Evolutionary conservation across 192 early-diverging fungal genomes (phyloP).

Genomic region (Geranomyces michiganensis): DNA sequence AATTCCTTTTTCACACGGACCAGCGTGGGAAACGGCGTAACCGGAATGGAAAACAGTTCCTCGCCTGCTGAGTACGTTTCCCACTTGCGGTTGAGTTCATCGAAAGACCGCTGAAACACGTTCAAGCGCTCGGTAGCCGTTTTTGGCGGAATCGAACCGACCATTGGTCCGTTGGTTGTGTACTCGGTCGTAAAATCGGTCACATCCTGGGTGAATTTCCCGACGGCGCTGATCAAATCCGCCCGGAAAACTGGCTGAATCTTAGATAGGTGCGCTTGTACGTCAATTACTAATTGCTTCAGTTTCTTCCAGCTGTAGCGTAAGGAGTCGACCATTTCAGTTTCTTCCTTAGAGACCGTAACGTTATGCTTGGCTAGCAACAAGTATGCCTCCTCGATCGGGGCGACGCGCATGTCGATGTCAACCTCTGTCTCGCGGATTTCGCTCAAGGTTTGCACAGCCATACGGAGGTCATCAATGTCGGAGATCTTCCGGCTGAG

Average conservation of each 20-base stretch:
- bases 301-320: conserved; percentile 73
- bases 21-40: conserved; percentile 65
- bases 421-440: conserved; percentile 68
- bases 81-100: conserved; percentile 70
- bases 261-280: conserved; percentile 61
- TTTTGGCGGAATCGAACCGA: conserved; percentile 64
- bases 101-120: conserved; percentile 67
- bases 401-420: conserved; percentile 69
- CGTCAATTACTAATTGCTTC: conserved; percentile 63
- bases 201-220: conserved; percentile 64
- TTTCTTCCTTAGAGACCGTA: conserved; percentile 65
- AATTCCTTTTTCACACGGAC: conserved; percentile 67
- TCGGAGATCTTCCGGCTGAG: conserved; percentile 63
- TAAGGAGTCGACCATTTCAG: conserved; percentile 69
- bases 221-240: conserved; percentile 58
- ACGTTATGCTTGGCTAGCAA: conserved; percentile 64
- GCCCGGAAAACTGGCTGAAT: conserved; percentile 69
- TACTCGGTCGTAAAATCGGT: conserved; percentile 67
- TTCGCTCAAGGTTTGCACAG: conserved; percentile 62
- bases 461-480: conserved; percentile 66
- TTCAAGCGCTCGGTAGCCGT: conserved; percentile 67
- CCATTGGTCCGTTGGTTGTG: conserved; percentile 69
- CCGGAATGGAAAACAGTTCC: conserved; percentile 65
- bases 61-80: conserved; percentile 69
- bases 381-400: conserved; percentile 68